Conservation (phyloP, 2,329 filamentous ascomycete genomes). For the Talaromyces marneffei region DNA sequence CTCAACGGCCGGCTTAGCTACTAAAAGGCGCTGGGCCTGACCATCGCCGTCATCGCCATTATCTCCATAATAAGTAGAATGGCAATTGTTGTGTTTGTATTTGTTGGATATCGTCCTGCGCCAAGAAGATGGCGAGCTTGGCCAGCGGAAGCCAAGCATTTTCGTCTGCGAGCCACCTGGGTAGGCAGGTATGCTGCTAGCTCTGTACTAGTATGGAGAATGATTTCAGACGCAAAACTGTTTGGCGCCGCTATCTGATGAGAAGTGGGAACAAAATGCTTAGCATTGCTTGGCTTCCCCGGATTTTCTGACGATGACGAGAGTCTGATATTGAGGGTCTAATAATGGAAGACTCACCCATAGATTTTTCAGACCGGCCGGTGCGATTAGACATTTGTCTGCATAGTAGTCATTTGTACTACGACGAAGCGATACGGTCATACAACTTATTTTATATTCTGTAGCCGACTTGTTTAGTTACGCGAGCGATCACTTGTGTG, state of each 20-base stretch:
- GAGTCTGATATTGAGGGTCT: neutral
- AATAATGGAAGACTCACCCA: neutral
- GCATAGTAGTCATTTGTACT: neutral
- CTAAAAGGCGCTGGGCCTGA: neutral
- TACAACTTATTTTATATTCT: neutral
- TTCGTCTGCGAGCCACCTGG: neutral
- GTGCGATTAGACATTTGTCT: neutral
- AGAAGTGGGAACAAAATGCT: neutral
- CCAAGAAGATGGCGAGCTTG: neutral
- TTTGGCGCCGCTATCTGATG: neutral
- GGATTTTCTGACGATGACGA: neutral
- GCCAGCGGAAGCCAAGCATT: slow-evolving; percentile 5
- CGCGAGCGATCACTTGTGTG: neutral
- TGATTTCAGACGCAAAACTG: neutral
- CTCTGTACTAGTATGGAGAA: no score
- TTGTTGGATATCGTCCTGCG: neutral
- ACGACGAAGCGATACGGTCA: neutral
- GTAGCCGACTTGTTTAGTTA: neutral
- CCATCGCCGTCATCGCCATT: neutral
- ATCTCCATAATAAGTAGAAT: neutral
- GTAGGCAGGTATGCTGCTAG: neutral
- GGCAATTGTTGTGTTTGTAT: neutral
- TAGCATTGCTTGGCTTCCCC: slow-evolving; percentile 9
- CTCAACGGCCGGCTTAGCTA: neutral
- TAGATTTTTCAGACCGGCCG: neutral